Conservation (phyloP, 2,329 filamentous ascomycete species). For the Epichloe sylvatica region DNA sequence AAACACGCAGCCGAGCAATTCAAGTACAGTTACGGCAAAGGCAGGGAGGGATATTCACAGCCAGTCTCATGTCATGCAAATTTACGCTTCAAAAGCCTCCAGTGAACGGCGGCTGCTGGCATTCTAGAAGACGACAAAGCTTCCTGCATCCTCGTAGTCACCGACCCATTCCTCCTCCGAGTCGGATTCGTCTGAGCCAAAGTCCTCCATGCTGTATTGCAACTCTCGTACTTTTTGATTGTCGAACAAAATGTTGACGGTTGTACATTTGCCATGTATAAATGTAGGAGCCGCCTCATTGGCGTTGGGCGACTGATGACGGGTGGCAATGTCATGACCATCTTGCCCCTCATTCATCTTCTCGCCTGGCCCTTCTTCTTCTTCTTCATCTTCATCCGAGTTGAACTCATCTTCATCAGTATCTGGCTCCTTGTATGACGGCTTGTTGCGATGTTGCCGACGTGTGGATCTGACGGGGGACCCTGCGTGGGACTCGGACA, state of each 20-base stretch:
- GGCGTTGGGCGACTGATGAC: background rate
- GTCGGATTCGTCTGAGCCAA: constrained; percentile 44
- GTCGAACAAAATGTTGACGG: constrained; percentile 59
- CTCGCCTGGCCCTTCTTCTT: constrained; percentile 4
- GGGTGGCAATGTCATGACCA: background rate
- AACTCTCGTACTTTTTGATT: constrained; percentile 59
- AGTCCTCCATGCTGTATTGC: constrained; percentile 58
- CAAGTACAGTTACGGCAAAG: background rate
- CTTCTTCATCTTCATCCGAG: constrained; percentile 9
- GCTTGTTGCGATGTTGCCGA: constrained; percentile 9
- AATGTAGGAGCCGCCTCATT: constrained; percentile 13
- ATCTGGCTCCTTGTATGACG: constrained; percentile 32
- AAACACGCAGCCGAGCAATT: background rate
- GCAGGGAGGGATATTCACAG: background rate
- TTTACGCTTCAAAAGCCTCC: too few species aligned
- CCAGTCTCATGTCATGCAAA: background rate
- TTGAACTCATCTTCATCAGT: constrained; percentile 30
- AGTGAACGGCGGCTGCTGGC: too few species aligned
- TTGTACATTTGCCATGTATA: constrained; percentile 55
- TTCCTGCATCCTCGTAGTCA: constrained; percentile 36
- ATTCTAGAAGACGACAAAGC: constrained; percentile 17
- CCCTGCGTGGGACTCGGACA: constrained; percentile 10
- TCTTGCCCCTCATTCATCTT: constrained; percentile 6
- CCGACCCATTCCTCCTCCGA: constrained; percentile 46
- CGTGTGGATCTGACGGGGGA: constrained; percentile 8